Conservation (phyloP, 768 basidiomycete genomes). For the Stropharia rugosoannulata region DNA sequence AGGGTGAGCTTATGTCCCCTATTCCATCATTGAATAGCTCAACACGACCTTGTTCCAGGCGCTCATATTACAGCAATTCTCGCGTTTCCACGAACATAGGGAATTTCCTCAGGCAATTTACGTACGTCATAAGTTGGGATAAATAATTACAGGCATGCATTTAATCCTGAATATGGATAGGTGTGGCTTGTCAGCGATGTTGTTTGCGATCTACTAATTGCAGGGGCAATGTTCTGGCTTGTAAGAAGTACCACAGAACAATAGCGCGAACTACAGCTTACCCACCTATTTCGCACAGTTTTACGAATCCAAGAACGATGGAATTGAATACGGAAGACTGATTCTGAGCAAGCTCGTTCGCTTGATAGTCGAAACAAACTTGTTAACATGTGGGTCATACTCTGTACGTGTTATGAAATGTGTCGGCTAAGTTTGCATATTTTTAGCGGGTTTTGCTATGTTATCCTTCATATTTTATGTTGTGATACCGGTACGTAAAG, state of each 20-base stretch:
- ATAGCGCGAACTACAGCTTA: not conserved
- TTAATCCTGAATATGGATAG: not conserved
- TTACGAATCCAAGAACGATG: not conserved
- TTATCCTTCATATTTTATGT: conserved; percentile 10
- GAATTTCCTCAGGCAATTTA: conserved; percentile 5
- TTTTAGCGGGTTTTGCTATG: conserved; percentile 7
- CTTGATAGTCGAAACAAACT: conserved; percentile 8
- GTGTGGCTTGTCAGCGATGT: conserved; percentile 9
- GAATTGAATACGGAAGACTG: conserved; percentile 1
- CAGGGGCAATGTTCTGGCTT: conserved; percentile 9
- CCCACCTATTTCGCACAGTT: not conserved
- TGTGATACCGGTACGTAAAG: conserved; percentile 1
- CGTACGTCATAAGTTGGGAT: not conserved
- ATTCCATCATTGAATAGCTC: not conserved
- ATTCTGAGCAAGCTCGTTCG: conserved; percentile 12
- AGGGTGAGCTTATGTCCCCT: not conserved
- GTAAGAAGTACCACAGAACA: not conserved
- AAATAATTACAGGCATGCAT: not conserved
- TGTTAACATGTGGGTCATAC: conserved; percentile 3
- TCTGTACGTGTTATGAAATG: not conserved
- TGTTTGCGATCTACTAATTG: conserved; percentile 10
- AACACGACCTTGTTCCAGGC: not conserved
- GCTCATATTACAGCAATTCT: conserved; percentile 6
- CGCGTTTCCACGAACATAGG: conserved; percentile 3
- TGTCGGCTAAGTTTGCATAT: too few relatives aligned